Base-by-base conservation (phyloP, 1,139 yeast genomes). In the Pichia sp. region DNA sequence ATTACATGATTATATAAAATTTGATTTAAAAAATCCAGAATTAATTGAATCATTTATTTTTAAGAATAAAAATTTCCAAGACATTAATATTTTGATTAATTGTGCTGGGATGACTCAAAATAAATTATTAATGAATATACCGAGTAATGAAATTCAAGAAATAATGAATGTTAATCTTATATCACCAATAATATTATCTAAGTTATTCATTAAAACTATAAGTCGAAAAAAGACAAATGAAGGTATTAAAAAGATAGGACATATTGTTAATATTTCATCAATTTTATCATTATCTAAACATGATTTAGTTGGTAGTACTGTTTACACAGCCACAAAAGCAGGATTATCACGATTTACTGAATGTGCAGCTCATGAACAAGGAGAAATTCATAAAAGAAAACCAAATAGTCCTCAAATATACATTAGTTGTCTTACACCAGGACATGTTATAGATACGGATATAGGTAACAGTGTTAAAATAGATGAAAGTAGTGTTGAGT, bases 81-180 rank as follows among this genome's bases (percentile, higher is more conserved):
- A 61, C 3, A 61, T 70, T 5, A 72, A 76, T 35, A 74, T 81
- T 1, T 66, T 88, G 34, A 73, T 89, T 34, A 88, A 89, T 60
- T 81, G 92, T 65, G 96, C 96, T 0, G 97, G 97, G 0, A 60
- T 83, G 3, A 73, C 95, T 1, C 92, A 85, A 58, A 71, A 76
- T 38, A 67, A 76, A 0, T 66, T 89, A 26, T 66, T 86, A 7
- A 59, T 77, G 11, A 63, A 72, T 32, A 75, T 83, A 3, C 53
- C 73, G 1, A 60, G 66, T 0, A 62, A 67, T 0, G 71, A 71
- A 11, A 77, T 87, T 9, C 60, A 66, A 2, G 55, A 67, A 2
- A 71, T 89, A 7, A 64, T 88, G 38, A 72, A 73, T 39, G 69
- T 81, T 30, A 90, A 92, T 60, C 70, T 90, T 40, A 61, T 76